phyloP scores from a whole-genome alignment of 805 yeast species.

The Metschnikowia similis region DNA sequence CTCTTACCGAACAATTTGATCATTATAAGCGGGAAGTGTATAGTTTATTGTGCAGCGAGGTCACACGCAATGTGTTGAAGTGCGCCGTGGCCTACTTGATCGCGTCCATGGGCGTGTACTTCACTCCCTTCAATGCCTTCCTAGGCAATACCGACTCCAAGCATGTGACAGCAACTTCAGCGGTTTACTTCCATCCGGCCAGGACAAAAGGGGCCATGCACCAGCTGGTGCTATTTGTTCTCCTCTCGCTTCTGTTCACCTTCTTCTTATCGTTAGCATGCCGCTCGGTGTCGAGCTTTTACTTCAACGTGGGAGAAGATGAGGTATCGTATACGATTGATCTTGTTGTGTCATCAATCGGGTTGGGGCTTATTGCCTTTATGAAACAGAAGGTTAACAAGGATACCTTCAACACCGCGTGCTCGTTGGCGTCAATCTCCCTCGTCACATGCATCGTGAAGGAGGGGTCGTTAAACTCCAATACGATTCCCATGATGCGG shows the following conservation, averaged over 20 bases:
- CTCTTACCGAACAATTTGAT: not conserved
- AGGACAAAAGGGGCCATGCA: slow-evolving; percentile 77
- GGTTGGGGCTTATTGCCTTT: slow-evolving; percentile 65
- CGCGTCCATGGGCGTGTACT: slow-evolving; percentile 71
- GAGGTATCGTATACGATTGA: slow-evolving; percentile 51
- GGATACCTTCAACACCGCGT: slow-evolving; percentile 75
- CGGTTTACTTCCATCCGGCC: slow-evolving; percentile 82
- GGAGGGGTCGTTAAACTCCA: slow-evolving; percentile 64
- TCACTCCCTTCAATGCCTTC: slow-evolving; percentile 42
- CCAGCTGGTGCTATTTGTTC: slow-evolving; percentile 63
- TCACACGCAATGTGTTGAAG: slow-evolving; percentile 43
- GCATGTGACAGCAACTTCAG: slow-evolving; percentile 77
- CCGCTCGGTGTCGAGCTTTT: slow-evolving; percentile 46
- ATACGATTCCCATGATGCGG: slow-evolving; percentile 51
- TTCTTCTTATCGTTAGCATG: slow-evolving; percentile 49
- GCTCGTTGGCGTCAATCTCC: slow-evolving; percentile 70
- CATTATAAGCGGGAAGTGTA: not conserved
- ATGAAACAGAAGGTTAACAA: slow-evolving; percentile 63
- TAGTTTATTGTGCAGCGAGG: slow-evolving; percentile 5
- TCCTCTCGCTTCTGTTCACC: slow-evolving; percentile 50
- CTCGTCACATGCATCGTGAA: slow-evolving; percentile 67
- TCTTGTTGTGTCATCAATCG: slow-evolving; percentile 47
- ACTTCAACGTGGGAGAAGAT: slow-evolving; percentile 43
- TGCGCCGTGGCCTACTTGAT: slow-evolving; percentile 71
- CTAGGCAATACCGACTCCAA: slow-evolving; percentile 69